Evolutionary conservation across 805 yeast species (phyloP).

Genomic region (Yarrowia sp.): DNA sequence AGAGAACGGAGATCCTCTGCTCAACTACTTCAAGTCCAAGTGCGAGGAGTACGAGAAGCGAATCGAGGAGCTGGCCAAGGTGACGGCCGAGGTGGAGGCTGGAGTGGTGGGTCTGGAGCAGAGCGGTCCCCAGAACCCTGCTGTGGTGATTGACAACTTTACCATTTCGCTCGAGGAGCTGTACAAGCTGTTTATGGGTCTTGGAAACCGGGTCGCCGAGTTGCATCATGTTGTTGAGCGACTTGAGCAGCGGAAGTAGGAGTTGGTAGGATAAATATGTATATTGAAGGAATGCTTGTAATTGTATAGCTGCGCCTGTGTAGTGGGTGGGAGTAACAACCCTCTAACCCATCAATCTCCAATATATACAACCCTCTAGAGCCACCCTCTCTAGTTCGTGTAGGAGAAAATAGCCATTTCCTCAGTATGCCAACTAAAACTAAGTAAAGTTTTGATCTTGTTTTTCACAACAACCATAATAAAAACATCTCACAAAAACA

Average conservation of each 20-base stretch:
- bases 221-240: constrained; percentile 51
- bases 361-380: too few relatives aligned
- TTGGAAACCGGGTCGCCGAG: constrained; percentile 69
- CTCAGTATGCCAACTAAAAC: too few relatives aligned
- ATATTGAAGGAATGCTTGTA: neutral
- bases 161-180: constrained; percentile 47
- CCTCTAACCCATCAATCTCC: too few relatives aligned
- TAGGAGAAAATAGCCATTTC: too few relatives aligned
- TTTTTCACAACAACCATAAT: too few relatives aligned
- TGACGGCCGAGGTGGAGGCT: constrained; percentile 37
- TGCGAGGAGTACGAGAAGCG: constrained; percentile 44
- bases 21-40: constrained; percentile 49
- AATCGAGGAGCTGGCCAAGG: constrained; percentile 38
- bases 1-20: constrained; percentile 46
- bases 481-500: too few relatives aligned
- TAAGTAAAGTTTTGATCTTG: too few relatives aligned
- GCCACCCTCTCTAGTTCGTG: too few relatives aligned
- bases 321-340: too few relatives aligned
- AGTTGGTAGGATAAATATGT: neutral
- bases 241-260: constrained; percentile 23
- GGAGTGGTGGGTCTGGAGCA: constrained; percentile 37
- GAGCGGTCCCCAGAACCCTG: constrained; percentile 28
- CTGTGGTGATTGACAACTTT: constrained; percentile 32
- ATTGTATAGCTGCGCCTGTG: too few relatives aligned
- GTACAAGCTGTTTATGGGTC: constrained; percentile 64